A percentile compares a stretch with the other conserved stretches of the same genome.
Conservation (phyloP, 2,329 filamentous ascomycete species). For the Teratosphaeria gauchensis region DNA sequence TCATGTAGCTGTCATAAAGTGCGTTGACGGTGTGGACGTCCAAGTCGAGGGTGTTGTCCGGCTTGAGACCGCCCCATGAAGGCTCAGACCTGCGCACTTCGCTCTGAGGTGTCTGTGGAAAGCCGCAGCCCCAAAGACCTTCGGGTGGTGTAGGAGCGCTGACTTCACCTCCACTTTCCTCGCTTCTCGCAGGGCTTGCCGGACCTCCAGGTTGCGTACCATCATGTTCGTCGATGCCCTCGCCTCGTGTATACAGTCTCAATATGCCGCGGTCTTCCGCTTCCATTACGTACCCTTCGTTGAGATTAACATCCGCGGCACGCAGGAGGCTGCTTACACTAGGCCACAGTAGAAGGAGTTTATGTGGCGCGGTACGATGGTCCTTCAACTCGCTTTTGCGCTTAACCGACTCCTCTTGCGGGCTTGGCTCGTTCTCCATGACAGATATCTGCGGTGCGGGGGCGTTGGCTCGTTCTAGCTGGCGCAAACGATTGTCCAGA, state of each 20-base stretch:
- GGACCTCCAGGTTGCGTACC: conserved; percentile 24
- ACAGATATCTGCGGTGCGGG: neutral
- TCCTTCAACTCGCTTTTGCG: conserved; percentile 64
- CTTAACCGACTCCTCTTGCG: neutral
- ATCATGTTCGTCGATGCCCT: conserved; percentile 30
- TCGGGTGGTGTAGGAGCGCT: conserved; percentile 34
- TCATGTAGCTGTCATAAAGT: conserved; percentile 47
- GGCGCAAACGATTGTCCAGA: conserved; percentile 17
- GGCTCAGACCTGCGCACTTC: conserved; percentile 22
- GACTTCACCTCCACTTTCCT: conserved; percentile 23
- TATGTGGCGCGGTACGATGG: conserved; percentile 82
- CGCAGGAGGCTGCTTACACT: conserved; percentile 28
- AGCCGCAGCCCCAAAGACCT: conserved; percentile 43
- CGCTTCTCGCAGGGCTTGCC: conserved; percentile 31
- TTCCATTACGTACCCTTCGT: conserved; percentile 28
- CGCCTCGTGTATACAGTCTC: conserved; percentile 27
- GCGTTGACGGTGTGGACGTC: conserved; percentile 41
- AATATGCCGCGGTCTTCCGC: conserved; percentile 28
- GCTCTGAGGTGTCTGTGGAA: conserved; percentile 23
- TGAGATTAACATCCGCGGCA: conserved; percentile 15
- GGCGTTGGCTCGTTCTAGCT: conserved; percentile 13
- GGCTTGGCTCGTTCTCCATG: neutral
- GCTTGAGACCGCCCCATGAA: conserved; percentile 41
- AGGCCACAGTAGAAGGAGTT: conserved; percentile 60
- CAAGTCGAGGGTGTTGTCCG: conserved; percentile 45